A percentile compares a stretch with the other conserved stretches of the same genome.
Evolutionary conservation across 257 asterid species (phyloP).

Genomic region (Capsicum chinense): DNA sequence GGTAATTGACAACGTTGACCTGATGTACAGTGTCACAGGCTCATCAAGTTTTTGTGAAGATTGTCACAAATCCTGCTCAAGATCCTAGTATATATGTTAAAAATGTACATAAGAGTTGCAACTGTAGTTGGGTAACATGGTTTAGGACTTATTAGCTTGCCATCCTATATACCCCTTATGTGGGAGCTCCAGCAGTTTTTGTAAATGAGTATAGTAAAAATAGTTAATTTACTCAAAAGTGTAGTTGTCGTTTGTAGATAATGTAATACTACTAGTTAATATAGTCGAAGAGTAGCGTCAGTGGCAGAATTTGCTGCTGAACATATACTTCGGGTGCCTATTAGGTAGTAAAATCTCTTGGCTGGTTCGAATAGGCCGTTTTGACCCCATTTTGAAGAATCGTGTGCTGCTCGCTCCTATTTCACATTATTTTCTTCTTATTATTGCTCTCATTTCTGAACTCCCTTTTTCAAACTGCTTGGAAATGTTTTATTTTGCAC

Average conservation of each 20-base stretch:
- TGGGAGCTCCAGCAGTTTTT: neutral
- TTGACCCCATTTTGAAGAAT: neutral
- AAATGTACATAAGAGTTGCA: constrained; percentile 10
- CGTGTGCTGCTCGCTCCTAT: too few relatives aligned
- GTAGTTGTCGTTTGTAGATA: neutral
- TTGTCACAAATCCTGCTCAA: constrained; percentile 19
- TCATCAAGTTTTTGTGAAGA: constrained; percentile 28
- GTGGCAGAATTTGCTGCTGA: neutral
- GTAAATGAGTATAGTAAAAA: constrained; percentile 9
- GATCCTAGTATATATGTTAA: constrained; percentile 14
- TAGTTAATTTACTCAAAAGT: neutral
- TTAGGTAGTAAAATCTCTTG: neutral
- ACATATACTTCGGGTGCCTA: neutral
- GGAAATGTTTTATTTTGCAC: too few relatives aligned
- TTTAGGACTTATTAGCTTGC: constrained; percentile 18
- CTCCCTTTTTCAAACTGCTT: too few relatives aligned
- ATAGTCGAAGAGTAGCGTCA: neutral
- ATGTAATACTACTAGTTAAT: neutral
- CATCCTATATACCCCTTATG: neutral
- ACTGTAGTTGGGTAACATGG: constrained; percentile 15
- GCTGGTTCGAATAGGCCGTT: neutral
- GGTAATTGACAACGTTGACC: neutral
- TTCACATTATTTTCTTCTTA: too few relatives aligned
- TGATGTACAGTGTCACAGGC: constrained; percentile 21
- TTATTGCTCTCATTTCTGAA: too few relatives aligned